Evolutionary conservation across 202 grass and related monocot species (phyloP), one percentile per base, ranked within the genome.

Genomic region (Carex arenaria): DNA sequence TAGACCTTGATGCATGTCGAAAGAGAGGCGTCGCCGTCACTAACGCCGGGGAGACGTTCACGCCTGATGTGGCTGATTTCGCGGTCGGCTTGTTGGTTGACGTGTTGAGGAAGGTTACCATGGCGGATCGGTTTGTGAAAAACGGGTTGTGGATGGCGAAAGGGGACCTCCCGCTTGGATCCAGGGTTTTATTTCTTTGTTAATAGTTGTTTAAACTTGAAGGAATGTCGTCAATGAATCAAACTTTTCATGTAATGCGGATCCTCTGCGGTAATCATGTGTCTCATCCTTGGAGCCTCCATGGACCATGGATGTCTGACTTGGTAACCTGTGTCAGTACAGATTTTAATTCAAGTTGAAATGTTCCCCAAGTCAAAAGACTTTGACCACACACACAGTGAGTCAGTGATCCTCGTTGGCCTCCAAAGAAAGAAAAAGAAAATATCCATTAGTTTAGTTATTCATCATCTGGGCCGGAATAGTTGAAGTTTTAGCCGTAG

Each of bases 1-100:
- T 91, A 55, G 82, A 97, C 81, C 78, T 97, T 70, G 18, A 12
- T 34, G 89, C 86, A 73, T 97, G 94, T 80, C 71, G 28, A 63
- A 72, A 88, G 78, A 84, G 85, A 19, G 90, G 90, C 9, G 49
- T 93, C 4, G 72, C 13, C 6, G 78, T 96, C 15, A 83, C 83
- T 64, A 95, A 89, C 63, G 72, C 90, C 11, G 90, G 85, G 12
- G 45, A 31, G 0, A 19, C 53, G 2, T 92, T 49, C 80, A 85
- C 88, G 1, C 7, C 63, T 57, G 88, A 95, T 34, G 80, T 78
- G 2, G 86, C 90, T 0, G 93, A 90, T 42, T 80, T 85, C 34
- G 80, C 88, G 4, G 90, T 96, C 4, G 85, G 84, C 42, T 1
- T 96, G 49, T 67, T 88, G 30, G 10, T 93, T 32, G 93, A 89